These are phyloP conservation scores for Monosporascus ibericus DNA, from an alignment of 2,329 filamentous ascomycete genomes.

Conservation along the genomic window DNA sequence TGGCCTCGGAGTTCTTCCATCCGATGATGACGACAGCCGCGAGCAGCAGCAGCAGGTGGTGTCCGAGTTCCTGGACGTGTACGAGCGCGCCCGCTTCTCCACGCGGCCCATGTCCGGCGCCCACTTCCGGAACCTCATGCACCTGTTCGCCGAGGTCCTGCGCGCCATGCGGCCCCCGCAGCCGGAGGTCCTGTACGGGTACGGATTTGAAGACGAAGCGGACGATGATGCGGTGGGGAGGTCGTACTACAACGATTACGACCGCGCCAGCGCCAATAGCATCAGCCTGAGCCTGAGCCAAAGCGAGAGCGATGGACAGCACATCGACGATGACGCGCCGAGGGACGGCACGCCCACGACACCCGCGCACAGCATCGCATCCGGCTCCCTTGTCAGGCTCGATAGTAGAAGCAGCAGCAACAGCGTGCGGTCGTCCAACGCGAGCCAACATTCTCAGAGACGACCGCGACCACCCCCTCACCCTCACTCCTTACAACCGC, in stretches of 20 bases:
- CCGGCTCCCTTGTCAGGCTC: conserved; percentile 18
- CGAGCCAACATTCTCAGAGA: conserved; percentile 13
- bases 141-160: conserved; percentile 74
- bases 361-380: conserved; percentile 18
- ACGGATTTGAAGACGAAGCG: conserved; percentile 10
- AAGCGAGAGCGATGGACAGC: conserved; percentile 20
- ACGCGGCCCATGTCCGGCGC: conserved; percentile 58
- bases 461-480: background rate
- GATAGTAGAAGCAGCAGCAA: conserved; percentile 6
- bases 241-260: conserved; percentile 3
- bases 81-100: conserved; percentile 83
- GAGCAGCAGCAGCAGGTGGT: conserved; percentile 21
- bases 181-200: conserved; percentile 39
- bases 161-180: conserved; percentile 66
- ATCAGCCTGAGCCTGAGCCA: conserved; percentile 3
- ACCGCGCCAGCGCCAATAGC: too few species aligned
- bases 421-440: background rate
- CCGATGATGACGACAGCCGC: conserved; percentile 13
- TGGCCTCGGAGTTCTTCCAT: conserved; percentile 54
- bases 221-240: background rate
- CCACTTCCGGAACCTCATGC: conserved; percentile 75
- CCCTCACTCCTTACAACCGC: background rate
- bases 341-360: conserved; percentile 36
- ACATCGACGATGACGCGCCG: conserved; percentile 36
- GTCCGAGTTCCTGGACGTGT: conserved; percentile 64